Evolutionary conservation across 805 yeast species (phyloP).

Genomic region (Clavispora carvajalis): DNA sequence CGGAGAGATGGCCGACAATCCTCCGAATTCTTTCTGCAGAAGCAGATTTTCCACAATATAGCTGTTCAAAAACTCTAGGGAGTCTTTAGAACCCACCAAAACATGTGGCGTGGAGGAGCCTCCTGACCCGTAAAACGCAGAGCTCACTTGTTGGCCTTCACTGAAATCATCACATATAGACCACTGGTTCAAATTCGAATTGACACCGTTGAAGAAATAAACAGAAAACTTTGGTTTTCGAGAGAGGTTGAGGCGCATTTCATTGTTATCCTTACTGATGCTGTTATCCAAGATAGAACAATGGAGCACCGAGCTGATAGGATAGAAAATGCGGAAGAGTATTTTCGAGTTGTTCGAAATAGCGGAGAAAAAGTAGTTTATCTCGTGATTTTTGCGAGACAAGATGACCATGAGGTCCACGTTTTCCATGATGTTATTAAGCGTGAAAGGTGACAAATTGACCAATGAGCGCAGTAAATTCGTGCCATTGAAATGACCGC

Average conservation of each 20-base stretch:
- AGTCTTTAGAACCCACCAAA: conserved; percentile 50
- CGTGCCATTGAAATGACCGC: conserved; percentile 47
- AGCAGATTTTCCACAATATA: conserved; percentile 41
- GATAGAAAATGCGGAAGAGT: conserved; percentile 67
- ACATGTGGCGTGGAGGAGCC: conserved; percentile 67
- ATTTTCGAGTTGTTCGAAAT: conserved; percentile 63
- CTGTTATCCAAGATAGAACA: conserved; percentile 53
- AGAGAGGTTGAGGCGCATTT: conserved; percentile 45
- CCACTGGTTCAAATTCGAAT: conserved; percentile 60
- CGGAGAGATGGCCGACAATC: not conserved
- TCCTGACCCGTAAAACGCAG: conserved; percentile 50
- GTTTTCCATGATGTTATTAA: conserved; percentile 58
- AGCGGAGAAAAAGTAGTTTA: conserved; percentile 76
- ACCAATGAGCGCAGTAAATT: conserved; percentile 40
- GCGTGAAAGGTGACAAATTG: conserved; percentile 64
- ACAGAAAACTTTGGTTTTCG: conserved; percentile 78
- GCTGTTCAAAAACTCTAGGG: conserved; percentile 50
- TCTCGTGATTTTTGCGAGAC: conserved; percentile 64
- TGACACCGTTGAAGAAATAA: conserved; percentile 55
- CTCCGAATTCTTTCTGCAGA: conserved; percentile 7
- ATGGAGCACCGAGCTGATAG: conserved; percentile 53
- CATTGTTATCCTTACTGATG: conserved; percentile 35
- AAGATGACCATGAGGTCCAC: conserved; percentile 69
- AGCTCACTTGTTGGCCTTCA: conserved; percentile 75
- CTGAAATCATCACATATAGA: conserved; percentile 79